A percentile compares a stretch with the other conserved stretches of the same genome.
phyloP scores from a whole-genome alignment of 2,329 filamentous ascomycete genomes.

The Fusarium equiseti region DNA sequence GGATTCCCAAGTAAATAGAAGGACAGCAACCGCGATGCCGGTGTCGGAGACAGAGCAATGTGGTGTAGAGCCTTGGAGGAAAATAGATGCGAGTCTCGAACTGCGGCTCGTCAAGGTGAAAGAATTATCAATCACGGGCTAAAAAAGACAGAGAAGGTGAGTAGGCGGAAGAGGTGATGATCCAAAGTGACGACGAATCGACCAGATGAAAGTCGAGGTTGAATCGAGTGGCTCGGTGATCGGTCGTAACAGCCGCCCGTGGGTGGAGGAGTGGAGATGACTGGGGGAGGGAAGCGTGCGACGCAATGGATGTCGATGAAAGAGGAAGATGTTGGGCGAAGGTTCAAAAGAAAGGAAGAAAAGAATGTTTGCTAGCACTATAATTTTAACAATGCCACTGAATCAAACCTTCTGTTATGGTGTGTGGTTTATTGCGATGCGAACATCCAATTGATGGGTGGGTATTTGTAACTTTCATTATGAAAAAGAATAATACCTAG shows the following conservation, averaged over 20 bases:
- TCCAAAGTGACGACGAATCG: slow-evolving; percentile 11
- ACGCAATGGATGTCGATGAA: neutral
- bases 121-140: neutral
- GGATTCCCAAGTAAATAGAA: slow-evolving; percentile 26
- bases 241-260: slow-evolving; percentile 7
- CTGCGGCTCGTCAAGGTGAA: neutral
- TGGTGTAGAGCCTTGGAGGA: neutral
- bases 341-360: neutral
- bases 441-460: neutral
- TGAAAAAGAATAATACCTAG: neutral
- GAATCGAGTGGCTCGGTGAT: slow-evolving; percentile 17
- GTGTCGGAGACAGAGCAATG: slow-evolving; percentile 16
- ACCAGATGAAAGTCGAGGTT: slow-evolving; percentile 19
- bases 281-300: neutral
- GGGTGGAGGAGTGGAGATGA: slow-evolving; percentile 45
- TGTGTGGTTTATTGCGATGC: neutral
- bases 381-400: neutral
- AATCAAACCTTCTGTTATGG: neutral
- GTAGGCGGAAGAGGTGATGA: neutral
- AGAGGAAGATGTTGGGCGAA: neutral
- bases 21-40: slow-evolving; percentile 19
- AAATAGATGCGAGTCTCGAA: neutral
- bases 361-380: neutral
- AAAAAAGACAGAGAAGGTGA: neutral
- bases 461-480: neutral